Evolutionary conservation across 2,329 filamentous ascomycete genomes (phyloP).

Genomic region (Stemphylium vesicarium): DNA sequence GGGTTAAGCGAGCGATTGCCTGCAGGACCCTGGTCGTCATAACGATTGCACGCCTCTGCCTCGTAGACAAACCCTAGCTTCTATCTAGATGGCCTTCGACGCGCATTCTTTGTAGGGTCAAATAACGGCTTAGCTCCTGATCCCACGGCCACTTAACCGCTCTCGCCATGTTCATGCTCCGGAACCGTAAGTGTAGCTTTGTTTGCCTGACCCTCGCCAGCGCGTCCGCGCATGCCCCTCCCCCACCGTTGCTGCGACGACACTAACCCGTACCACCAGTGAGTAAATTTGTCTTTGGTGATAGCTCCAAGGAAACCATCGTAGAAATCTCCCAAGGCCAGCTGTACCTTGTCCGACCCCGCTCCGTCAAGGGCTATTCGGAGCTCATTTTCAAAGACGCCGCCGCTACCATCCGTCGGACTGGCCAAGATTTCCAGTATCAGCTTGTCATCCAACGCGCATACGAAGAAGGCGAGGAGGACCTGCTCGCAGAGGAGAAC

Average conservation of each 20-base stretch:
- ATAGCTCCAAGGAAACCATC: constrained; percentile 87
- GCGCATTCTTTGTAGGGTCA: constrained; percentile 24
- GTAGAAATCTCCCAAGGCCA: constrained; percentile 95
- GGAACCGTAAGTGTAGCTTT: constrained; percentile 45
- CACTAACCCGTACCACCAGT: constrained; percentile 60
- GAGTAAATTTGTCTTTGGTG: constrained; percentile 89
- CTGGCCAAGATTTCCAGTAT: constrained; percentile 94
- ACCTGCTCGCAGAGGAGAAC: constrained; percentile 86
- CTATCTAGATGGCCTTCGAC: constrained; percentile 21
- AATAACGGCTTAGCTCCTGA: constrained; percentile 25
- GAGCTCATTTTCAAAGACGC: constrained; percentile 99
- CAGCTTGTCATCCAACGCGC: constrained; percentile 95
- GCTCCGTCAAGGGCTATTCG: constrained; percentile 95
- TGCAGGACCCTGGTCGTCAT: constrained; percentile 23
- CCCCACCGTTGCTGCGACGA: constrained; percentile 33
- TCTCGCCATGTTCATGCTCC: constrained; percentile 51
- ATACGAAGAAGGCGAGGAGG: constrained; percentile 96
- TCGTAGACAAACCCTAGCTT: constrained; percentile 13
- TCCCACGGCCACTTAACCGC: constrained; percentile 11
- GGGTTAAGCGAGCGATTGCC: constrained; percentile 17
- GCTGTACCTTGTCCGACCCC: constrained; percentile 93
- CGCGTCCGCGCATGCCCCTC: constrained; percentile 32
- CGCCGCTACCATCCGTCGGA: constrained; percentile 87
- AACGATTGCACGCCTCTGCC: constrained; percentile 23
- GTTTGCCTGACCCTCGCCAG: constrained; percentile 3